phyloP scores from a whole-genome alignment of 169 alveolate species.

The Cryptosporidium sp. region DNA sequence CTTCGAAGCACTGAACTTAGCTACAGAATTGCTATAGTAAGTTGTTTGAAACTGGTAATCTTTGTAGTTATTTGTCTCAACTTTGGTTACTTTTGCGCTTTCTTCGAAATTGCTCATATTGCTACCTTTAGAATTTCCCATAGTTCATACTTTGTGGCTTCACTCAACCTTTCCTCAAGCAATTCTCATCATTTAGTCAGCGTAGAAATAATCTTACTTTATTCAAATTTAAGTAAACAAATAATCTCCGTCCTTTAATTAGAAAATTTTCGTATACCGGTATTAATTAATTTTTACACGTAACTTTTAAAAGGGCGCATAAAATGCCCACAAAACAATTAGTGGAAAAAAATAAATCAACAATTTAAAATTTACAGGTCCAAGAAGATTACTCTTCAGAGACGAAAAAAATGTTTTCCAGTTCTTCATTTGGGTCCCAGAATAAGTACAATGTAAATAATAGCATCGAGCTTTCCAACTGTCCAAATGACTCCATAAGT shows the following conservation, averaged over 20 bases:
- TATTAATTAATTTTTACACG: not conserved
- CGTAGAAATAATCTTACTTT: not conserved
- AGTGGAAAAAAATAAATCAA: not conserved
- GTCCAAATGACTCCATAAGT: slow-evolving; percentile 71
- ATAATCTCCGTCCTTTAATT: not conserved
- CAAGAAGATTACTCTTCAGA: not conserved
- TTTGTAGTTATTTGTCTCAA: not conserved
- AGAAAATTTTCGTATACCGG: slow-evolving; percentile 3
- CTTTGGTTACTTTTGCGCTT: not conserved
- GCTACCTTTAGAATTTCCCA: not conserved
- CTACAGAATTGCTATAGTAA: slow-evolving; percentile 40
- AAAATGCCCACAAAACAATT: not conserved
- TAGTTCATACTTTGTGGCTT: not conserved
- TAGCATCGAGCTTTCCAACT: slow-evolving; percentile 59
- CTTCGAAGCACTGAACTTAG: slow-evolving; percentile 21
- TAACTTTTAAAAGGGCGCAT: not conserved
- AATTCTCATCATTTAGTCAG: not conserved
- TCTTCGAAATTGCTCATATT: not conserved
- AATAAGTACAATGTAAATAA: slow-evolving; percentile 63
- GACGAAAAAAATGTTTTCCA: slow-evolving; percentile 44
- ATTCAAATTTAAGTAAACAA: not conserved
- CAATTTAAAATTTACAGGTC: not conserved
- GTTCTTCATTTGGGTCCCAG: slow-evolving; percentile 65
- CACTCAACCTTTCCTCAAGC: not conserved
- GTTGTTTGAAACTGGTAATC: slow-evolving; percentile 11